These are phyloP conservation scores for Cadophora sp. DNA, from an alignment of 2,329 filamentous ascomycete genomes.

Conservation along the genomic window DNA sequence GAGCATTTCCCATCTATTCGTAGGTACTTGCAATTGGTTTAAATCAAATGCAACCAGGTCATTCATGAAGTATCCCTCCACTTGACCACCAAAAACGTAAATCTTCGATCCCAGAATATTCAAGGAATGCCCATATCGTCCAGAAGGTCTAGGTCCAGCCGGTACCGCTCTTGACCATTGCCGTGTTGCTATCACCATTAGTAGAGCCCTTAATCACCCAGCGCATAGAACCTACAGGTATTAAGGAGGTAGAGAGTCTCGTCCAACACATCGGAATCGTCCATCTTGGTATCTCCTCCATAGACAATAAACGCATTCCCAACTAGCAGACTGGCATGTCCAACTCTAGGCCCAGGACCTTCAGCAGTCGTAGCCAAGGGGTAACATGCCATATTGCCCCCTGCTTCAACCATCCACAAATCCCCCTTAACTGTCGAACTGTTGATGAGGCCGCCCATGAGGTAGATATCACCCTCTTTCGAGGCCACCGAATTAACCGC, in stretches of 20 bases:
- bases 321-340: constrained; percentile 90
- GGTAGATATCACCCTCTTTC: constrained; percentile 95
- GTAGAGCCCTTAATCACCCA: constrained; percentile 9
- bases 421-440: constrained; percentile 96
- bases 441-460: constrained; percentile 97
- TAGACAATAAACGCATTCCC: constrained; percentile 99
- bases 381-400: constrained; percentile 86
- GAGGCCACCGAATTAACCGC: constrained; percentile 92
- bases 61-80: constrained; percentile 98
- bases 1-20: constrained; percentile 95
- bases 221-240: constrained; percentile 74
- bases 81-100: constrained; percentile 96
- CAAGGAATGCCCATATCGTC: constrained; percentile 93
- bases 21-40: constrained; percentile 89
- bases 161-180: constrained; percentile 97
- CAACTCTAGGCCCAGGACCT: constrained; percentile 92
- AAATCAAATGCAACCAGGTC: constrained; percentile 94
- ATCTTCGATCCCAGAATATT: constrained; percentile 98
- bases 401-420: constrained; percentile 96
- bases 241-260: constrained; percentile 97
- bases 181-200: constrained; percentile 73
- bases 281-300: constrained; percentile 96
- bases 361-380: constrained; percentile 91
- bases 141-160: constrained; percentile 82
- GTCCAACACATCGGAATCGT: constrained; percentile 88